A percentile compares a stretch with the other conserved stretches of the same genome.
Conservation (phyloP, 2,329 filamentous ascomycete species). For the Mycosphaerella arachidis region DNA sequence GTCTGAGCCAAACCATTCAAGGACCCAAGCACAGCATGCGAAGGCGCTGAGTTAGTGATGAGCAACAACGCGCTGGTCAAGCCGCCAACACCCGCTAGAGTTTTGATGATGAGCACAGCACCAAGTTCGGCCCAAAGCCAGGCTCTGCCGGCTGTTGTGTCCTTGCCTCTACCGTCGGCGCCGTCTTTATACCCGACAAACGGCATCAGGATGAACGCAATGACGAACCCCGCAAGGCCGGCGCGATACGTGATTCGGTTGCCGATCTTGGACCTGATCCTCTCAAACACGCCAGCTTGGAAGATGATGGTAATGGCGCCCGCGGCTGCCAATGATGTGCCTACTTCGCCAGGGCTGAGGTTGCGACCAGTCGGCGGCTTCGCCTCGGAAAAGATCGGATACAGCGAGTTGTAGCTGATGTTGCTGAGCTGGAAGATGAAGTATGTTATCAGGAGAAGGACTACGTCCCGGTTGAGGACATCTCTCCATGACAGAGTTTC, state of each 20-base stretch:
- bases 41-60: constrained; percentile 89
- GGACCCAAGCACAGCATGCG: constrained; percentile 78
- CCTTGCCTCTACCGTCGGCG: constrained; percentile 42
- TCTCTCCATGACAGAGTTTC: constrained; percentile 52
- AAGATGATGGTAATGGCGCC: constrained; percentile 83
- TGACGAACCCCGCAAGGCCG: constrained; percentile 71
- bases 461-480: constrained; percentile 73
- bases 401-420: constrained; percentile 91
- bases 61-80: constrained; percentile 83
- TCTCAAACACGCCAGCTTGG: constrained; percentile 79
- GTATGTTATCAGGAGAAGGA: constrained; percentile 78
- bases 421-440: constrained; percentile 92
- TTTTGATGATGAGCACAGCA: constrained; percentile 76
- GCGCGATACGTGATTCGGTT: constrained; percentile 80
- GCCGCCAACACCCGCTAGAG: constrained; percentile 82
- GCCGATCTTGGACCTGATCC: constrained; percentile 70
- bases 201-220: constrained; percentile 83
- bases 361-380: constrained; percentile 69
- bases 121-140: constrained; percentile 82
- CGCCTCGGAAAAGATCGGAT: constrained; percentile 84
- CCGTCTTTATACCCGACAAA: constrained; percentile 75
- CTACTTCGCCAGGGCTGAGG: constrained; percentile 74
- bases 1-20: constrained; percentile 93
- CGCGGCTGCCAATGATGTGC: constrained; percentile 77
- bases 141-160: constrained; percentile 51